These are phyloP conservation scores for Medicago lupulina DNA, from an alignment of 306 rosid species.

Conservation along the genomic window DNA sequence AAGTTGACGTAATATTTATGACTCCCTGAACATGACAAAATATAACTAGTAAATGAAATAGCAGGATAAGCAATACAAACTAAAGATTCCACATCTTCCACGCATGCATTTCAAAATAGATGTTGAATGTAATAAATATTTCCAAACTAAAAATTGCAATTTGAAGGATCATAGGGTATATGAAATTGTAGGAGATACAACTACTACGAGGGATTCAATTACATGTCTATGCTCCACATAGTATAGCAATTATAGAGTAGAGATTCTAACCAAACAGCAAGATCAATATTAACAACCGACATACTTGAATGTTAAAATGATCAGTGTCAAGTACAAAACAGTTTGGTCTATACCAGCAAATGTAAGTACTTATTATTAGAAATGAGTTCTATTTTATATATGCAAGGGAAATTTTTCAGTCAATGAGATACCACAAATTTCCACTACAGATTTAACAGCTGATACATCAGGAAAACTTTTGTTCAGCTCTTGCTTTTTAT, in stretches of 20 bases:
- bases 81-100: conserved; percentile 26
- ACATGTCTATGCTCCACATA: neutral
- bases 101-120: neutral
- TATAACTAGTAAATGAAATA: conserved; percentile 35
- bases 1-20: conserved; percentile 76
- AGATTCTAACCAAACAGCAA: conserved; percentile 24
- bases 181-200: conserved; percentile 3
- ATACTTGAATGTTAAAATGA: neutral
- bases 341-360: neutral
- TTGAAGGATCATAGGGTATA: conserved; percentile 14
- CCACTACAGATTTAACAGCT: neutral
- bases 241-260: conserved; percentile 30
- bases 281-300: neutral
- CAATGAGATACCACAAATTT: neutral
- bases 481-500: neutral
- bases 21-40: conserved; percentile 63
- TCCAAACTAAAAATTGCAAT: neutral
- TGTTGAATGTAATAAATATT: conserved; percentile 3
- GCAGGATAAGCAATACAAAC: conserved; percentile 25
- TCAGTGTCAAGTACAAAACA: conserved; percentile 12
- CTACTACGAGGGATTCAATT: conserved; percentile 13
- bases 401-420: neutral
- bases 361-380: neutral
- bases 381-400: neutral
- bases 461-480: neutral